phyloP scores from a whole-genome alignment of 179 eudicot genomes.

The Gypsophila paniculata region DNA sequence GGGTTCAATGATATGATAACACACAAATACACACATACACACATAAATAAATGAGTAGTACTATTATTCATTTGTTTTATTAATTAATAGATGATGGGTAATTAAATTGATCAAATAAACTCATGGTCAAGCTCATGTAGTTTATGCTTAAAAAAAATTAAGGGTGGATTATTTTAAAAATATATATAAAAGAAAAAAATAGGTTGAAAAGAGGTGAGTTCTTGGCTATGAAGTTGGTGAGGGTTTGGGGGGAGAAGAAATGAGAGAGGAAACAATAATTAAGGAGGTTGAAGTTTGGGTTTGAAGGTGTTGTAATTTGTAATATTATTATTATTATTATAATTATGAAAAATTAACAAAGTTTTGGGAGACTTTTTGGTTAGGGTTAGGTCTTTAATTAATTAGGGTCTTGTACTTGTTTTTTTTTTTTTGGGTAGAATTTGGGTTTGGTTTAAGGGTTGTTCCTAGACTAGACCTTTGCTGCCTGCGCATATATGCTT shows the following conservation, averaged over 20 bases:
- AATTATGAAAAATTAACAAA: constrained; percentile 25
- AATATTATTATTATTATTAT: neutral
- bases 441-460: constrained; percentile 23
- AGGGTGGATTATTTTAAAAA: neutral
- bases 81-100: neutral
- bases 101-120: neutral
- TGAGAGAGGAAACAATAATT: neutral
- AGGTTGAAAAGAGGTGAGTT: constrained; percentile 20
- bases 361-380: constrained; percentile 41
- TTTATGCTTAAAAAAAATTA: neutral
- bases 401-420: neutral
- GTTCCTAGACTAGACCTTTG: neutral
- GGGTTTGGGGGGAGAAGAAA: constrained; percentile 21
- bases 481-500: constrained; percentile 58
- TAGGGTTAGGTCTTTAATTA: constrained; percentile 50
- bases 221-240: constrained; percentile 30
- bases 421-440: constrained; percentile 6
- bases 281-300: constrained; percentile 21
- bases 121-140: constrained; percentile 18
- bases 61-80: neutral
- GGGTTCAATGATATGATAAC: neutral
- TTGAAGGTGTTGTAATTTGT: neutral
- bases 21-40: too few species aligned
- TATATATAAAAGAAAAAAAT: neutral
- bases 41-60: too few species aligned